Percentiles rank a stretch among this genome's conserved stretches.
phyloP scores from a whole-genome alignment of 495 filamentous ascomycete genomes.

The Penicillium cataractarum region DNA sequence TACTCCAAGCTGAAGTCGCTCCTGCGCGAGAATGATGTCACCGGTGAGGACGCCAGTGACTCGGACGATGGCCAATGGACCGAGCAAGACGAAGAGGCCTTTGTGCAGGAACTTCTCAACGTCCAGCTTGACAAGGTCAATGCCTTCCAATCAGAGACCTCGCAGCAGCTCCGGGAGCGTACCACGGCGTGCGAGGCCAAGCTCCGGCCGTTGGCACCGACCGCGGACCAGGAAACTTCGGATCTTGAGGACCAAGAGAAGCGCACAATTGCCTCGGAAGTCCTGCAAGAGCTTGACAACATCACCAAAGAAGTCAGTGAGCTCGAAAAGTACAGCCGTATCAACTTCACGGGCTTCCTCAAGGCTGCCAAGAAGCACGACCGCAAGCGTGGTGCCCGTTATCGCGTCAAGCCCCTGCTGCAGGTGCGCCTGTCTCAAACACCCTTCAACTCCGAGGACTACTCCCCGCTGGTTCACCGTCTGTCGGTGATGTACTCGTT shows the following conservation, averaged over 20 bases:
- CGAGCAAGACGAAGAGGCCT: conserved; percentile 89
- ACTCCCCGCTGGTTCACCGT: conserved; percentile 82
- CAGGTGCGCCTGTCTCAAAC: conserved; percentile 83
- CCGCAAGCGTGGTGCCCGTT: conserved; percentile 77
- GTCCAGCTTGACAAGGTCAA: conserved; percentile 95
- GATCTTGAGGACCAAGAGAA: conserved; percentile 46
- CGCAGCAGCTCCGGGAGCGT: conserved; percentile 70
- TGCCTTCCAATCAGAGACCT: conserved; percentile 78
- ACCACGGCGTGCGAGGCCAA: conserved; percentile 58
- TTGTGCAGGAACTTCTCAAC: conserved; percentile 94
- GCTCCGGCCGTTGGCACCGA: conserved; percentile 49
- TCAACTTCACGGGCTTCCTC: conserved; percentile 97
- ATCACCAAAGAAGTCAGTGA: conserved; percentile 92
- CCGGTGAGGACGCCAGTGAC: conserved; percentile 53
- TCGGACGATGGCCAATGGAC: conserved; percentile 72
- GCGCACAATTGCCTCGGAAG: conserved; percentile 62
- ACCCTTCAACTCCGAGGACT: conserved; percentile 95
- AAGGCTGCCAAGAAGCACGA: conserved; percentile 99
- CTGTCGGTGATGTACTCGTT: conserved; percentile 96
- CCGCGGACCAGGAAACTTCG: conserved; percentile 32
- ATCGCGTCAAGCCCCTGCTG: conserved; percentile 87
- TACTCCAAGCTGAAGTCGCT: conserved; percentile 90
- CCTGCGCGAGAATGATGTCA: conserved; percentile 68
- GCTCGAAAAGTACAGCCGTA: conserved; percentile 89
- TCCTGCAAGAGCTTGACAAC: conserved; percentile 75